phyloP scores from a whole-genome alignment of 441 rosid genomes.

The Pelargonium australe region DNA sequence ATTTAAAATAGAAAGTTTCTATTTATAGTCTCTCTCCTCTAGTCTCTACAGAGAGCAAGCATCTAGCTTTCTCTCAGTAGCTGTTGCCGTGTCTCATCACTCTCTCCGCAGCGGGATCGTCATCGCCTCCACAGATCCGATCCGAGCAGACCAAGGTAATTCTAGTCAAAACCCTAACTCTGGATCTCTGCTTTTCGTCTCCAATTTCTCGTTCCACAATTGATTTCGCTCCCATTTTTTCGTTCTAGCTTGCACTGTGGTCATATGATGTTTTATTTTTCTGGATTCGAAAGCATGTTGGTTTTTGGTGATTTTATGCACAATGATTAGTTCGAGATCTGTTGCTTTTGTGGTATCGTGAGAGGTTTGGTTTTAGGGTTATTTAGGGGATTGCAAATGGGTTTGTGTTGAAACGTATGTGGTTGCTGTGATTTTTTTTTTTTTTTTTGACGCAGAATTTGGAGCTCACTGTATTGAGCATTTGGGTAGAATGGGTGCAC shows the following conservation, averaged over 20 bases:
- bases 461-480: neutral
- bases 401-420: neutral
- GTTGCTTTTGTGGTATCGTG: too few species aligned
- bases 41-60: neutral
- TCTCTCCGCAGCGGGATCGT: neutral
- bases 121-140: neutral
- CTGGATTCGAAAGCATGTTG: neutral
- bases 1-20: neutral
- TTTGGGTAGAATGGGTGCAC: neutral
- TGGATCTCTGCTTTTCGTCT: neutral
- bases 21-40: neutral
- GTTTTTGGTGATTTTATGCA: neutral
- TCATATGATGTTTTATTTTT: neutral
- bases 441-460: neutral
- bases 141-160: neutral
- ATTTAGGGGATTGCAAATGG: neutral
- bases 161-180: neutral
- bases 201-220: neutral
- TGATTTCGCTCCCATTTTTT: neutral
- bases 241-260: neutral
- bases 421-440: neutral
- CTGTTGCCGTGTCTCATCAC: constrained; percentile 3
- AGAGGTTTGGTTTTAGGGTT: neutral
- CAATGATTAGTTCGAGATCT: neutral
- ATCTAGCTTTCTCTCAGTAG: neutral